Evolutionary conservation across 1,284 basidiomycete species (phyloP).

Genomic region (Ganoderma meredithae): DNA sequence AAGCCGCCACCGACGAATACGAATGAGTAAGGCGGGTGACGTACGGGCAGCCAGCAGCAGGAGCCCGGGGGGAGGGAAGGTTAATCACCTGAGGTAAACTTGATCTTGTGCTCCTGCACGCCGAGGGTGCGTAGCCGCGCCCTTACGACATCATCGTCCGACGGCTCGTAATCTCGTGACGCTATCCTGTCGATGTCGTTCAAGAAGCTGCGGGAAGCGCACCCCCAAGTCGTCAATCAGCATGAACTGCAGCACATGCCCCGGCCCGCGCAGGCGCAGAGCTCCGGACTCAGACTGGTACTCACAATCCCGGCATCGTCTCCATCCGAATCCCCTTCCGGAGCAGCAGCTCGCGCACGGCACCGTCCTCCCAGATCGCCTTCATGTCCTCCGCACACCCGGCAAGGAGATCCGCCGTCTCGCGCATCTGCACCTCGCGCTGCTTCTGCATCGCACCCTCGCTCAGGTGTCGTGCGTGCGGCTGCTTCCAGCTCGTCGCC

Average conservation of each 20-base stretch:
- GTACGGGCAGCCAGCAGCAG: not conserved
- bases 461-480: slow-evolving; percentile 46
- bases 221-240: not conserved
- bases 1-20: not conserved
- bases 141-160: slow-evolving; percentile 72
- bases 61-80: not conserved
- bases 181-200: slow-evolving; percentile 70
- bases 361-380: slow-evolving; percentile 64
- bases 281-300: slow-evolving; percentile 22
- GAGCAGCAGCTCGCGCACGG: slow-evolving; percentile 58
- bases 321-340: slow-evolving; percentile 58
- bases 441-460: slow-evolving; percentile 49
- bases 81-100: slow-evolving; percentile 67
- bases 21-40: slow-evolving; percentile 4
- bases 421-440: slow-evolving; percentile 50
- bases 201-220: slow-evolving; percentile 56
- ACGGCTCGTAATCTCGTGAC: slow-evolving; percentile 58
- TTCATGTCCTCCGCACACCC: slow-evolving; percentile 68
- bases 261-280: not conserved
- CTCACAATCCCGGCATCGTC: slow-evolving; percentile 71
- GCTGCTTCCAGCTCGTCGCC: slow-evolving; percentile 65
- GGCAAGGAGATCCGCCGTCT: slow-evolving; percentile 59
- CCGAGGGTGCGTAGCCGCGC: slow-evolving; percentile 74
- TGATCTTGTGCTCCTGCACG: slow-evolving; percentile 75
- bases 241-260: not conserved